Evolutionary conservation across 768 basidiomycete genomes (phyloP), one percentile per base, ranked within the genome.

Genomic region (Psilocybe cubensis): DNA sequence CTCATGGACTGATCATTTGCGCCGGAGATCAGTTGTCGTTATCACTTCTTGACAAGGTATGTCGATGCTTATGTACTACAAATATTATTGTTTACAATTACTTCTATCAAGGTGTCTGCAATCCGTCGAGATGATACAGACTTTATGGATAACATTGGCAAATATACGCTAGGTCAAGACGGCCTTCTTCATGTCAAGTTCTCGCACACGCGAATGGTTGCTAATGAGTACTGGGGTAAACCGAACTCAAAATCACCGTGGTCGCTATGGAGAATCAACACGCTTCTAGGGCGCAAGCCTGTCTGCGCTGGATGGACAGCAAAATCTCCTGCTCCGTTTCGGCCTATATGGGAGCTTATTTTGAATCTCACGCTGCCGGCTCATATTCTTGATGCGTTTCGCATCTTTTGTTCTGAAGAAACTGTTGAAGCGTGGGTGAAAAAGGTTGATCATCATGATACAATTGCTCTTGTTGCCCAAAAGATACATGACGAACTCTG

Each of bases 181-280:
- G 70, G 70, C 3, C 48, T 70, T 3, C 64, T 72, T 20, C 68
- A 72, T 28, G 56, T 56, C 18, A 68, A 71, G 49, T 59, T 72
- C 43, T 58, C 70, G 0, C 60, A 58, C 0, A 53, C 52, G 24
- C 66, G 64, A 0, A 54, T 65, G 48, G 43, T 66, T 5, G 54
- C 60, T 1, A 72, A 72, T 47, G 66, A 72, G 50, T 61, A 58
- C 38, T 72, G 71, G 71, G 70, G 71, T 3, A 57, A 44, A 18
- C 64, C 68, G 20, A 72, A 70, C 35, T 25, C 57, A 1, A 53
- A 63, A 20, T 56, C 57, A 0, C 62, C 66, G 2, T 67, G 61
- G 64, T 62, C 61, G 0, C 46, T 65, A 9, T 65, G 64, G 61
- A 52, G 49, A n/a, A 42, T 65, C 9, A 65, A 65, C 45, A 53